These are phyloP conservation scores for Posidonia australis DNA, from an alignment of 106 monocot genomes.

Conservation along the genomic window DNA sequence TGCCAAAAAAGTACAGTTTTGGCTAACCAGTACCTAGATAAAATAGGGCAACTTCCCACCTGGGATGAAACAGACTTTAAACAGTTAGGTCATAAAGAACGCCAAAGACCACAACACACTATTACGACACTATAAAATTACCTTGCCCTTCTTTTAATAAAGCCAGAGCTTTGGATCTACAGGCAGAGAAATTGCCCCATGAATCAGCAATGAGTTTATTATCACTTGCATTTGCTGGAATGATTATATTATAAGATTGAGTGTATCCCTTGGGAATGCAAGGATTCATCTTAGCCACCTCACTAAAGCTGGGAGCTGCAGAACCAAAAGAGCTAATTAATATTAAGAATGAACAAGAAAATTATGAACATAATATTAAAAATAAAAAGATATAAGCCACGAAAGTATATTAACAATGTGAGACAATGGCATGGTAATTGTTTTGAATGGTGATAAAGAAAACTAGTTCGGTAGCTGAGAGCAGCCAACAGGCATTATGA, in stretches of 20 bases:
- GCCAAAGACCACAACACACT: background rate
- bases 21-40: background rate
- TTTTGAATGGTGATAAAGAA: no score
- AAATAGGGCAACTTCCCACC: background rate
- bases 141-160: conserved; percentile 4
- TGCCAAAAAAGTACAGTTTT: background rate
- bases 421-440: background rate
- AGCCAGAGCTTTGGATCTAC: conserved; percentile 1
- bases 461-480: no score
- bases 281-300: conserved; percentile 3
- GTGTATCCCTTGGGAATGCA: conserved; percentile 9
- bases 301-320: conserved; percentile 1
- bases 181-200: conserved; percentile 6
- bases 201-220: conserved; percentile 6
- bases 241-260: conserved; percentile 1
- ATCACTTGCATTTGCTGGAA: conserved; percentile 5
- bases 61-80: background rate
- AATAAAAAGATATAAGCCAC: background rate
- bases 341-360: background rate
- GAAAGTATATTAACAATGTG: background rate
- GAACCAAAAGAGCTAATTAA: background rate
- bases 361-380: background rate
- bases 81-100: background rate
- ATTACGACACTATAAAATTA: background rate
- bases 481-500: no score